Percentiles rank a stretch among this genome's conserved stretches.
These are phyloP conservation scores for Heterobasidion parviporum DNA, from an alignment of 1,284 basidiomycete genomes.

Conservation along the genomic window DNA sequence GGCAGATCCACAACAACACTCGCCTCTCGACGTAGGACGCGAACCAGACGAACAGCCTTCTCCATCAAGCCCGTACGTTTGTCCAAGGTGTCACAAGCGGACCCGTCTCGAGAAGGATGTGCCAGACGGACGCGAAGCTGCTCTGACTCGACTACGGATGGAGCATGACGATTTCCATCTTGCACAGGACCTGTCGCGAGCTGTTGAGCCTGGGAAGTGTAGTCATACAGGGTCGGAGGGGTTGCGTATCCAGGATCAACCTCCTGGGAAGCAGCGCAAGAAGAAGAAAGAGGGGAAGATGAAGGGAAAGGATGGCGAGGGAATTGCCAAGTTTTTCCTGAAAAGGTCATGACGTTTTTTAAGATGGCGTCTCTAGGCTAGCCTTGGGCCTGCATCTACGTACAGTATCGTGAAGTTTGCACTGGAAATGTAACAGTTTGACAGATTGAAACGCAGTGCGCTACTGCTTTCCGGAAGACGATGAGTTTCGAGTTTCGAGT, in stretches of 20 bases:
- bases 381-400: too few species aligned
- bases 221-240: conserved; percentile 1
- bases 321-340: conserved; percentile 73
- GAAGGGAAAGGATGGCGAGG: conserved; percentile 21
- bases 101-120: conserved; percentile 21
- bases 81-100: conserved; percentile 44
- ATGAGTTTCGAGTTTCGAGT: too few species aligned
- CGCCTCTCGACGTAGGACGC: background rate
- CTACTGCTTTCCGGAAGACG: too few species aligned
- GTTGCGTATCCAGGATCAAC: conserved; percentile 9
- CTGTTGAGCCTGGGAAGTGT: conserved; percentile 8
- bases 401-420: too few species aligned
- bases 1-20: background rate
- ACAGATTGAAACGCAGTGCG: too few species aligned
- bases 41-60: background rate
- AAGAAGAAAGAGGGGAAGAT: conserved; percentile 18
- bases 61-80: conserved; percentile 30
- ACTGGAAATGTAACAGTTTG: too few species aligned
- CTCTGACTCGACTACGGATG: conserved; percentile 40
- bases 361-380: too few species aligned
- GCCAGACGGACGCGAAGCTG: conserved; percentile 18
- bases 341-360: background rate
- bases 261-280: conserved; percentile 23
- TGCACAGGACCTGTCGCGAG: conserved; percentile 59
- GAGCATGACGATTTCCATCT: conserved; percentile 88